Conservation (phyloP, 2,329 filamentous ascomycete species). For the Akanthomyces dipterigenus region DNA sequence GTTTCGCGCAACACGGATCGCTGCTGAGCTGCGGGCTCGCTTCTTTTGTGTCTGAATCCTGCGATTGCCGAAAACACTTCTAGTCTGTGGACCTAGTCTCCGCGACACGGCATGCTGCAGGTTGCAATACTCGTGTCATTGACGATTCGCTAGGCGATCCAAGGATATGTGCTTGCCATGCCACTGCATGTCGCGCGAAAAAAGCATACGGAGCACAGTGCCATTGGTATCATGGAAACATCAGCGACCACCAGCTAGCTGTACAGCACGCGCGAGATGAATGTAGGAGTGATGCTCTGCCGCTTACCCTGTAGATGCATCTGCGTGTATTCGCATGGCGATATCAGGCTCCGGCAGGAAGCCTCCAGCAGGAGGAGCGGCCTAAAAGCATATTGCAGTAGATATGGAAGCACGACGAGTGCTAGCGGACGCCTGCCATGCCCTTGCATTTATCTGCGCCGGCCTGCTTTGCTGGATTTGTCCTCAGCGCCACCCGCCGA, state of each 20-base stretch:
- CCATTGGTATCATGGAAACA: neutral
- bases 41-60: neutral
- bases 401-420: neutral
- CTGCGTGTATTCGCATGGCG: neutral
- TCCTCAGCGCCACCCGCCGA: too few relatives aligned
- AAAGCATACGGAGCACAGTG: neutral
- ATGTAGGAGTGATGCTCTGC: neutral
- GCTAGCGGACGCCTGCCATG: neutral
- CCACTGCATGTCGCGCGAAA: neutral
- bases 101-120: neutral
- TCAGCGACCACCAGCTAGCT: neutral
- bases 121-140: neutral
- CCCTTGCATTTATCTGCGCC: too few relatives aligned
- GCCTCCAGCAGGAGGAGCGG: too few relatives aligned
- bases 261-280: neutral
- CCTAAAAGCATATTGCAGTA: neutral
- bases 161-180: neutral
- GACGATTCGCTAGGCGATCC: neutral
- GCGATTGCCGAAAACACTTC: neutral
- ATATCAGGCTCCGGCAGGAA: neutral
- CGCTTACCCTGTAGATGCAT: neutral
- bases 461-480: too few relatives aligned
- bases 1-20: neutral
- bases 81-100: neutral
- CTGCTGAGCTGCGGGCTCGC: neutral